Base-by-base conservation (phyloP, 371 early-diverging fungal species). In the Mortierella sp. region DNA sequence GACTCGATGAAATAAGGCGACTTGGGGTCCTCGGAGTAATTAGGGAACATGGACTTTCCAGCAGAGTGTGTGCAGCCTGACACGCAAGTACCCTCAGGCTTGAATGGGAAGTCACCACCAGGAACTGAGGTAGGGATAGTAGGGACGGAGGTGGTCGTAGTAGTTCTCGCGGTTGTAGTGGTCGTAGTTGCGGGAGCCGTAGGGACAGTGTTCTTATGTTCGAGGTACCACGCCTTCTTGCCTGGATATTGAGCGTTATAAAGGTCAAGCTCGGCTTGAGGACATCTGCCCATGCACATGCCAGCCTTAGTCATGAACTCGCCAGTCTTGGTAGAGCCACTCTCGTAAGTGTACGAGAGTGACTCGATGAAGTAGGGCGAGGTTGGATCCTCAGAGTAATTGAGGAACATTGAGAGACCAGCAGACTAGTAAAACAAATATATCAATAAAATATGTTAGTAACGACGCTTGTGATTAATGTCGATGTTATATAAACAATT, bases 1-100 rank as follows among this genome's bases (percentile, higher is more conserved):
- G 84, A 84, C 57, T 75, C 64, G 63, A 86, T 72, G 45, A 81
- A 84, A 52, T 84, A 76, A 85, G 88, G 87, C 80, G 85, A 89
- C 88, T 85, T 87, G 86, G 85, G 78, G 62, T 86, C 86, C 49
- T 71, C 60, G 26, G 84, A 76, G 52, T 66, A 84, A 49, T 81
- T 59, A 1, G 65, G 62, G 59, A 66, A 81, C 47, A 79, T 55
- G 8, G 52, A 39, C 51, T 73, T 67, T 22, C 85, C 84, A 22
- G 79, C 75, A 59, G 73, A 30, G 26, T 9, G 45, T 18, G 67
- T 73, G 58, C 73, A 73, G 20, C 43, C 58, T 3, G 55, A 6
- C 3, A 73, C 73, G 37, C 73, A 73, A 18, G 73, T 45, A 32
- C 73, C 73, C 22, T 73, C 57, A 26, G 73, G 64, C 63, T 63